Base-by-base conservation (phyloP, 305 asterid genomes). In the Lippia alba region DNA sequence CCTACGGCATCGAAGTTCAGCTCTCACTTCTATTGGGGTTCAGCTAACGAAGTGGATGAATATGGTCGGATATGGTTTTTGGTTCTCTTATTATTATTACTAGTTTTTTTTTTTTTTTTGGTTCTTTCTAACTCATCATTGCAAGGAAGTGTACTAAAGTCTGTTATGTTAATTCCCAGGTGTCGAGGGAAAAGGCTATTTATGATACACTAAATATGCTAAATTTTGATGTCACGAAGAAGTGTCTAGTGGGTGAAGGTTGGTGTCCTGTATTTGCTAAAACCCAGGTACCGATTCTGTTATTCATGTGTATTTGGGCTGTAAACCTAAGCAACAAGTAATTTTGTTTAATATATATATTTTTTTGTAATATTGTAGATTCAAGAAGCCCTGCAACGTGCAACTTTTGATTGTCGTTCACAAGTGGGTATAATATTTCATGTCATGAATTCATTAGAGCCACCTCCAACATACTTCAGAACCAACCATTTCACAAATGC, bases 161-260 rank as follows among this genome's bases (percentile, higher is more conserved):
- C 46, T 39, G 30, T 54, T 41, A 64, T 48, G 66, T 17, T 45
- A 46, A 71, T 83, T 76, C 79, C 61, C 83, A 93, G 98, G 97
- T 91, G 78, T 86, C 83, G 80, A 80, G 84, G 86, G 97, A 93
- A 79, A 93, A 91, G 76, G 90, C 95, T 64, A 89, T 91, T 67
- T 93, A 84, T 75, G 97, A 93, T 78, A 86, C 91, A 36, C 77
- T 93, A 77, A 93, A 93, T 83, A 93, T 86, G 97, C 86, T 93
- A 76, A 93, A 89, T 71, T 87, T 91, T 81, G 98, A 93, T 72
- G 98, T 93, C 72, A 93, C 91, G 8, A 93, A 93, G 89, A 93
- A 91, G 81, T 93, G 97, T 82, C 92, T 93, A 56, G 96, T 93
- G 64, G 98, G 97, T 45, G 97, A 93, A 87, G 98, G 98, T 78